These are phyloP conservation scores for Hordeum marinum DNA, from an alignment of 176 grass and related monocot genomes.

Conservation along the genomic window DNA sequence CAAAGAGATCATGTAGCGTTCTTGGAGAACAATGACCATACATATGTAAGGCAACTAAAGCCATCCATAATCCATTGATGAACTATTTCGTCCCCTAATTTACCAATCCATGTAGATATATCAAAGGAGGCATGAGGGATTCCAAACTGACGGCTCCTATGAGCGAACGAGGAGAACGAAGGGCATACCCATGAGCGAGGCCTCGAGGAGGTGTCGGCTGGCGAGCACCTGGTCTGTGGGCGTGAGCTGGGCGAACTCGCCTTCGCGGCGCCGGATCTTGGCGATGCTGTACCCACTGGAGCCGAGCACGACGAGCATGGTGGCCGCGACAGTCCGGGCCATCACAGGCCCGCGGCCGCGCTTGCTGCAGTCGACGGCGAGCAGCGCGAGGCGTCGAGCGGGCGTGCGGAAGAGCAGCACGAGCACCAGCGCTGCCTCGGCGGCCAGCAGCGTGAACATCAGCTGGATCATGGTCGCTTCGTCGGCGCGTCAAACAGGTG, in stretches of 20 bases:
- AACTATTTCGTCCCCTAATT: background rate
- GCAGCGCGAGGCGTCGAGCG: conserved; percentile 31
- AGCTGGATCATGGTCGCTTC: conserved; percentile 55
- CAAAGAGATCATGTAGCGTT: background rate
- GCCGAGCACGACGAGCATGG: conserved; percentile 42
- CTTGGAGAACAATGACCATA: background rate
- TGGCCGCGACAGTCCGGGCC: conserved; percentile 54
- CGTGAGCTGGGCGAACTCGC: conserved; percentile 38
- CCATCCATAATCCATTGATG: background rate
- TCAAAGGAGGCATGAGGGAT: background rate
- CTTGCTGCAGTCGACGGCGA: conserved; percentile 50
- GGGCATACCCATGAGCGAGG: conserved; percentile 53
- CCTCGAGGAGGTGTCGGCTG: conserved; percentile 61
- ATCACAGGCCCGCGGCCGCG: conserved; percentile 50
- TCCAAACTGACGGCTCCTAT: background rate
- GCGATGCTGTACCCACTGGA: conserved; percentile 51
- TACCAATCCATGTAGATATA: background rate
- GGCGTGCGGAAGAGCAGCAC: conserved; percentile 61
- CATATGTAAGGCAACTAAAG: background rate
- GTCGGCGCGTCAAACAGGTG: background rate
- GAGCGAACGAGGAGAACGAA: background rate
- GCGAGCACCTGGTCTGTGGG: conserved; percentile 68
- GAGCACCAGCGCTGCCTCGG: conserved; percentile 48
- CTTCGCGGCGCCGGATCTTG: conserved; percentile 46
- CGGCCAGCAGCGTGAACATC: conserved; percentile 48